Conservation (phyloP, 2,329 filamentous ascomycete species). For the Fonsecaea multimorphosa region DNA sequence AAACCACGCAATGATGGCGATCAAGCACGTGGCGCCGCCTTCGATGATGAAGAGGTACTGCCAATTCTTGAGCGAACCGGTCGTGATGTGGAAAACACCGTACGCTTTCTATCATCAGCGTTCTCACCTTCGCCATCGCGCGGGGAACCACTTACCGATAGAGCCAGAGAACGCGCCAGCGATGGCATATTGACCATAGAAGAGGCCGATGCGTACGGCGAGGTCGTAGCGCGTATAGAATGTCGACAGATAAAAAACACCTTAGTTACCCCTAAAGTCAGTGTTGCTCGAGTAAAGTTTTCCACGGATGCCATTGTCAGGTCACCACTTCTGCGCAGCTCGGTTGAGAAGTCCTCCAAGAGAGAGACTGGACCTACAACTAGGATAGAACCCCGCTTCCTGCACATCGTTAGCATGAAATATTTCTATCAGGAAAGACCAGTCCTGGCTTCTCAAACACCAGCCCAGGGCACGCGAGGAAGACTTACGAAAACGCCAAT, state of each 20-base stretch:
- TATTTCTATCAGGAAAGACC: background rate
- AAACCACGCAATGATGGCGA: slow-evolving; percentile 59
- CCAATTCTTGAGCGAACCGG: slow-evolving; percentile 49
- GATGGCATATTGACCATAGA: slow-evolving; percentile 45
- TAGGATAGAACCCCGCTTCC: slow-evolving; percentile 50
- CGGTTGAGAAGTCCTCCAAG: background rate
- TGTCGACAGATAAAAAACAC: slow-evolving; percentile 60
- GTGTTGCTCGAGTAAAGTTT: background rate
- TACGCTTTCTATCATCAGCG: slow-evolving; percentile 42
- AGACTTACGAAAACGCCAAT: slow-evolving; percentile 40
- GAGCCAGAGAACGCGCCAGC: slow-evolving; percentile 52
- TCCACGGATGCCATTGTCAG: background rate
- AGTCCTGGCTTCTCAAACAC: background rate
- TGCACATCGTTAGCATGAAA: background rate
- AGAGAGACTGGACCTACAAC: slow-evolving; percentile 43
- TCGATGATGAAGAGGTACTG: slow-evolving; percentile 59
- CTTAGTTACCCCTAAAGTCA: background rate
- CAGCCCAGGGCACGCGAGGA: background rate
- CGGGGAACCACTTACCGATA: slow-evolving; percentile 37
- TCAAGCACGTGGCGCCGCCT: slow-evolving; percentile 55
- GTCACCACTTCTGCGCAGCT: background rate
- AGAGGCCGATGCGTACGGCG: slow-evolving; percentile 44
- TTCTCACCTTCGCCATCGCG: background rate
- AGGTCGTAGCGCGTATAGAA: slow-evolving; percentile 57
- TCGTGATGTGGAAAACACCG: slow-evolving; percentile 56